These are phyloP conservation scores for Pachyrhizus erosus DNA, from an alignment of 306 rosid species.

Conservation along the genomic window DNA sequence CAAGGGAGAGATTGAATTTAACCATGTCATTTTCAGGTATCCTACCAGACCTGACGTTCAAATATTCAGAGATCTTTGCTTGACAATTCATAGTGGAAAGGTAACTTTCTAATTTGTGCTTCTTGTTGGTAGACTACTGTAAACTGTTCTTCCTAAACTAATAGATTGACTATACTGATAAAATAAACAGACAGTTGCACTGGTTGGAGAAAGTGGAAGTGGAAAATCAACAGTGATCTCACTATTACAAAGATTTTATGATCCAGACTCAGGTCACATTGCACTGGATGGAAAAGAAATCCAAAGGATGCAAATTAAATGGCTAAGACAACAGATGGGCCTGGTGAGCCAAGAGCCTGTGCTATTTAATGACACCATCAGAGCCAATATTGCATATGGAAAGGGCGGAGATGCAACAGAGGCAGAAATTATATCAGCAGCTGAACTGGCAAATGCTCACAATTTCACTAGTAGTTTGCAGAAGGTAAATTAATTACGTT, in stretches of 20 bases:
- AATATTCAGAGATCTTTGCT: conserved; percentile 65
- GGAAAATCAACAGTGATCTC: conserved; percentile 73
- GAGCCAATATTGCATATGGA: conserved; percentile 73
- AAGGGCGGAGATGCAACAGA: conserved; percentile 68
- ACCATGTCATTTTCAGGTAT: conserved; percentile 73
- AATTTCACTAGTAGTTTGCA: conserved; percentile 70
- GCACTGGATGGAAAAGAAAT: conserved; percentile 64
- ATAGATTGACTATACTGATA: background rate
- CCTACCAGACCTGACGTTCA: conserved; percentile 69
- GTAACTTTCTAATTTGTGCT: conserved; percentile 34
- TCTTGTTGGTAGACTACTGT: background rate
- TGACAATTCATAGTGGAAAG: conserved; percentile 73
- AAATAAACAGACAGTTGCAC: conserved; percentile 60
- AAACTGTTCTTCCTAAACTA: conserved; percentile 8
- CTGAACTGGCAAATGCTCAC: conserved; percentile 71
- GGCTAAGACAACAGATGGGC: conserved; percentile 77
- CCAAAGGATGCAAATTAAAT: conserved; percentile 56
- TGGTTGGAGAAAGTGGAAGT: conserved; percentile 82
- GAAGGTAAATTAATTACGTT: conserved; percentile 49
- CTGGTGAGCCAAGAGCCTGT: conserved; percentile 76
- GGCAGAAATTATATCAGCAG: conserved; percentile 68
- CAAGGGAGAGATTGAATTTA: conserved; percentile 68
- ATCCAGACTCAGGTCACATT: conserved; percentile 70
- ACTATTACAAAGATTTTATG: conserved; percentile 68
- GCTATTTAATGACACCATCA: conserved; percentile 63